Evolutionary conservation across 805 yeast species (phyloP), one percentile per base, ranked within the genome.

Genomic region (Priceomyces melissophilus): DNA sequence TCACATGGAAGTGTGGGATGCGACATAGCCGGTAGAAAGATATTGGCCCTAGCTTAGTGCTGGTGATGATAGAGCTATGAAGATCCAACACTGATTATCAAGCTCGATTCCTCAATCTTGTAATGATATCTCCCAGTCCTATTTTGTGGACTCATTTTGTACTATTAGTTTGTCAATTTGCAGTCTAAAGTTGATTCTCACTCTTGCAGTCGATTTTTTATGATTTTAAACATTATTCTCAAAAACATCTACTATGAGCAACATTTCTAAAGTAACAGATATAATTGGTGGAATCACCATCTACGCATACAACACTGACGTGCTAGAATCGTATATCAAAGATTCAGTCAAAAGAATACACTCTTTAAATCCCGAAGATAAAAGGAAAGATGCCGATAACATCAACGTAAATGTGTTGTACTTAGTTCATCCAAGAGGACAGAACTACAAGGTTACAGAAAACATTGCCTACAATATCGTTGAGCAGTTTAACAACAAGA

Each of bases 371-470:
- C 14, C 26, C 17, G 25, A 15, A 10, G 40, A 20, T 5, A 30
- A 10, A 4, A 29, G 26, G n/a, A 36, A 47, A 30, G 14, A 42
- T 13, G 43, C 44, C 27, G 10, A n/a, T 20, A 25, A 16, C n/a
- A 54, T 65, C 20, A 67, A 60, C 2, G 54, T 71, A 16, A 61
- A 67, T 38, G 75, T 75, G 11, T 52, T 69, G 30, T 72, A 73
- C 49, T 49, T 76, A 11, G 57, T 67, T 10, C 84, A 79, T 49
- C 76, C 74, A 12, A 61, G 83, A 38, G 60, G 58, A 10, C 64
- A 65, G 2, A 56, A 64, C 41, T 61, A 71, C 54, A 46, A 53
- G 12, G 60, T 56, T 40, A 61, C 75, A 17, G 73, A 68, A 45
- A 49, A 61, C 3, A 46, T 73, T 25, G 79, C 78, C 0, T 60